phyloP scores from a whole-genome alignment of 2,329 filamentous ascomycete species.

The Fusarium napiforme region DNA sequence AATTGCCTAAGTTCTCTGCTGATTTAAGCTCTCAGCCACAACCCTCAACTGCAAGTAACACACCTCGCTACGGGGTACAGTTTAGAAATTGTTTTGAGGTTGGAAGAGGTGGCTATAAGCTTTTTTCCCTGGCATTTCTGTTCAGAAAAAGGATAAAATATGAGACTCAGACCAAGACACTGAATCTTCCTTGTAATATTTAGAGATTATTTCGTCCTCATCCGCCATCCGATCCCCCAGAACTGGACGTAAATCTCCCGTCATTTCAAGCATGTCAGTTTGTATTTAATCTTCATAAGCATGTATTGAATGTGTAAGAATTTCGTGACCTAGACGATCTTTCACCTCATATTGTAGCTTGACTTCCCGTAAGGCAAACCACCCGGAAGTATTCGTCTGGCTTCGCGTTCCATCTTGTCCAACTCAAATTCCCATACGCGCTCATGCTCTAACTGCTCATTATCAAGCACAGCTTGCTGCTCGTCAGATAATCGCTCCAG shows the following conservation, averaged over 20 bases:
- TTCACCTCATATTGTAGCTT: too few species aligned
- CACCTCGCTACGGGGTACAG: background rate
- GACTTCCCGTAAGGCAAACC: too few species aligned
- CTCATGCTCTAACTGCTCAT: background rate
- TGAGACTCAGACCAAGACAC: background rate
- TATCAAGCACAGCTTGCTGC: background rate
- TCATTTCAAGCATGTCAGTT: background rate
- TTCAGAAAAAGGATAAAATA: background rate
- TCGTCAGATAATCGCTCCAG: background rate
- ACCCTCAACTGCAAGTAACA: background rate
- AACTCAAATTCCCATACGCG: background rate
- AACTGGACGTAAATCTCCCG: background rate
- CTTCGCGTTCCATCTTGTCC: background rate
- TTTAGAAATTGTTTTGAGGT: background rate
- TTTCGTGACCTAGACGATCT: too few species aligned
- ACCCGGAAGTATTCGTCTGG: background rate
- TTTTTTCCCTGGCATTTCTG: background rate
- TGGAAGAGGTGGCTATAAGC: background rate
- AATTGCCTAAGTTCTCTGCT: background rate
- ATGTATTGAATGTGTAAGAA: background rate
- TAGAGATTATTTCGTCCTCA: background rate
- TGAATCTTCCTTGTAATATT: background rate
- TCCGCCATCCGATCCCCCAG: background rate
- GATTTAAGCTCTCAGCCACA: background rate
- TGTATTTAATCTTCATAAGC: accelerated